A percentile compares a stretch with the other conserved stretches of the same genome.
Conservation (phyloP, 768 basidiomycete genomes). For the Naganishia vaughanmartiniae region DNA sequence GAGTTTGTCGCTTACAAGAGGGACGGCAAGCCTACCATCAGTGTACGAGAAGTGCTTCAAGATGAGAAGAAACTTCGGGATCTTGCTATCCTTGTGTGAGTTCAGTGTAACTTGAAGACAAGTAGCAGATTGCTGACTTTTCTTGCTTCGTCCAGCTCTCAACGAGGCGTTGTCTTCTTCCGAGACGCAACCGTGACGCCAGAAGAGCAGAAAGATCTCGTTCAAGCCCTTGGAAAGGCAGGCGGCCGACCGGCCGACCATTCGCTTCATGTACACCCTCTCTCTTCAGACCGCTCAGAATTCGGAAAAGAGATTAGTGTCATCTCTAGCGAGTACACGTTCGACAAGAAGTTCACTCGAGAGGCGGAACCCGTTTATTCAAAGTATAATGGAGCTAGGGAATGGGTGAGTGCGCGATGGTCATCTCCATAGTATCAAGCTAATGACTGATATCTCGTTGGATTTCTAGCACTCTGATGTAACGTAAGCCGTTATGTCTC, state of each 20-base stretch:
- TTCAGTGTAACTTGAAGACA: slow-evolving; percentile 1
- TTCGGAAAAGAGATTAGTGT: slow-evolving; percentile 36
- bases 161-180: slow-evolving; percentile 53
- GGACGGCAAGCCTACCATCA: slow-evolving; percentile 32
- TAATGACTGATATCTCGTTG: not conserved
- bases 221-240: slow-evolving; percentile 39
- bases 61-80: slow-evolving; percentile 36
- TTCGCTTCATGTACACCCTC: slow-evolving; percentile 48
- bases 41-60: slow-evolving; percentile 33
- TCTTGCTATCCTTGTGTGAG: slow-evolving; percentile 40
- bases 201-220: slow-evolving; percentile 44
- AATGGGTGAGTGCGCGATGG: slow-evolving; percentile 32
- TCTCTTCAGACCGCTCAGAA: slow-evolving; percentile 44
- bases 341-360: slow-evolving; percentile 37
- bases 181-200: slow-evolving; percentile 44
- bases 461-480: slow-evolving; percentile 37
- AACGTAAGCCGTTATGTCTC: slow-evolving; percentile 29
- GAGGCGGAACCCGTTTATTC: slow-evolving; percentile 40
- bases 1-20: slow-evolving; percentile 52
- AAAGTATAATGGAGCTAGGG: slow-evolving; percentile 23
- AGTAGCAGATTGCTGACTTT: not conserved
- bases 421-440: slow-evolving; percentile 24
- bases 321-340: slow-evolving; percentile 40
- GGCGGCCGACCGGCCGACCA: slow-evolving; percentile 45
- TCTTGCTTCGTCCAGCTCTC: slow-evolving; percentile 28